phyloP scores from a whole-genome alignment of 495 filamentous ascomycete genomes.

The Neurospora sp. region DNA sequence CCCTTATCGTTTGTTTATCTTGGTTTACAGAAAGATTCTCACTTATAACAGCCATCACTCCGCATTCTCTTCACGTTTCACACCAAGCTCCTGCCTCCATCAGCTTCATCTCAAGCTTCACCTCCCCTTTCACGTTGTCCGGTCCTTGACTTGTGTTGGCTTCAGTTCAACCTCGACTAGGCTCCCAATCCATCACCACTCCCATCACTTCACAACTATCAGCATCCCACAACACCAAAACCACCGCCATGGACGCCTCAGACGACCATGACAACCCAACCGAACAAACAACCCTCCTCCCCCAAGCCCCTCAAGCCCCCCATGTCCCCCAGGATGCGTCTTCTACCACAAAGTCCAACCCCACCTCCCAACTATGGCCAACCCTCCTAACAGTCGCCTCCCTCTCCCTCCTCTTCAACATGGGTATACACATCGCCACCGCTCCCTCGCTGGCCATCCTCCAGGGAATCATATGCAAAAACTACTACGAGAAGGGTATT shows the following conservation, averaged over 20 bases:
- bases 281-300: not conserved
- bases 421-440: conserved; percentile 19
- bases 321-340: too few relatives aligned
- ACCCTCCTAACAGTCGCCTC: conserved; percentile 6
- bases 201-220: too few relatives aligned
- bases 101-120: too few relatives aligned
- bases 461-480: conserved; percentile 31
- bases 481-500: conserved; percentile 13
- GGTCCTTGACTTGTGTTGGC: not conserved
- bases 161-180: too few relatives aligned
- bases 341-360: too few relatives aligned
- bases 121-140: too few relatives aligned
- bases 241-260: not conserved
- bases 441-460: conserved; percentile 31
- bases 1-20: not conserved
- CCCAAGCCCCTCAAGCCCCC: too few relatives aligned
- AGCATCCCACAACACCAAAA: too few relatives aligned
- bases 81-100: not conserved
- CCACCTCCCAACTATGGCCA: not conserved
- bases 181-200: too few relatives aligned
- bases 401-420: conserved; percentile 14
- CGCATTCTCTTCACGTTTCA: not conserved
- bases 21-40: not conserved
- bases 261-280: not conserved
- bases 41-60: not conserved